phyloP scores from a whole-genome alignment of 306 rosid genomes.

The Astragalus glycyphyllos region DNA sequence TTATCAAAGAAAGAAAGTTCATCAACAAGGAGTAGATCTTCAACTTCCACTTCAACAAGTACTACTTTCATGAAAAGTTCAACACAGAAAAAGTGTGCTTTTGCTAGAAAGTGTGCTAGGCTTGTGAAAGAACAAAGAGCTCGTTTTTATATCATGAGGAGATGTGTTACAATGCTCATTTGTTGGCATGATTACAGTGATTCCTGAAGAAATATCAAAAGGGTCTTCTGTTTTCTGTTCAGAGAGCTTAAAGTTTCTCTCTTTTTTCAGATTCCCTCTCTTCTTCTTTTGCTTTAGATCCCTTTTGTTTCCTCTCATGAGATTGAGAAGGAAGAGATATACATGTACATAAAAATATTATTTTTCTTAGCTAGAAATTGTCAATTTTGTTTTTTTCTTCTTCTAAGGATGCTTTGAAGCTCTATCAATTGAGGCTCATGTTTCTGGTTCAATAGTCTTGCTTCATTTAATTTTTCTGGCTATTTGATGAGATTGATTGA shows the following conservation, averaged over 20 bases:
- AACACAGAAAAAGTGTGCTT: conserved; percentile 59
- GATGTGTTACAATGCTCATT: conserved; percentile 87
- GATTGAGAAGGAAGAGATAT: conserved; percentile 36
- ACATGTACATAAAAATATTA: conserved; percentile 47
- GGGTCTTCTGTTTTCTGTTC: background rate
- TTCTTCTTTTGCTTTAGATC: conserved; percentile 21
- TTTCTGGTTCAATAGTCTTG: conserved; percentile 4
- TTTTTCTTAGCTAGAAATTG: conserved; percentile 25
- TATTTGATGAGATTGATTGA: conserved; percentile 34
- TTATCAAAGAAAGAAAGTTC: conserved; percentile 75
- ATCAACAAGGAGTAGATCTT: conserved; percentile 64
- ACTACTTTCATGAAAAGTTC: conserved; percentile 58
- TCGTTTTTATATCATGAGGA: conserved; percentile 86
- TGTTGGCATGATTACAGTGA: conserved; percentile 90
- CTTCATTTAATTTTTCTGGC: conserved; percentile 30
- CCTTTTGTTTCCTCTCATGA: conserved; percentile 4
- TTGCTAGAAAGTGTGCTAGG: conserved; percentile 77
- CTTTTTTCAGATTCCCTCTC: background rate
- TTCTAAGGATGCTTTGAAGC: conserved; percentile 30
- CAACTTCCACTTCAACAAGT: conserved; percentile 25
- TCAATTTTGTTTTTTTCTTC: conserved; percentile 37
- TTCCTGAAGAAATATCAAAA: conserved; percentile 42
- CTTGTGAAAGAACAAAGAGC: conserved; percentile 91
- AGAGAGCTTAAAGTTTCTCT: conserved; percentile 33
- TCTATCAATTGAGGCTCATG: conserved; percentile 44